Base-by-base conservation (phyloP, 2,329 filamentous ascomycete species). In the Neospermospora avenae region DNA sequence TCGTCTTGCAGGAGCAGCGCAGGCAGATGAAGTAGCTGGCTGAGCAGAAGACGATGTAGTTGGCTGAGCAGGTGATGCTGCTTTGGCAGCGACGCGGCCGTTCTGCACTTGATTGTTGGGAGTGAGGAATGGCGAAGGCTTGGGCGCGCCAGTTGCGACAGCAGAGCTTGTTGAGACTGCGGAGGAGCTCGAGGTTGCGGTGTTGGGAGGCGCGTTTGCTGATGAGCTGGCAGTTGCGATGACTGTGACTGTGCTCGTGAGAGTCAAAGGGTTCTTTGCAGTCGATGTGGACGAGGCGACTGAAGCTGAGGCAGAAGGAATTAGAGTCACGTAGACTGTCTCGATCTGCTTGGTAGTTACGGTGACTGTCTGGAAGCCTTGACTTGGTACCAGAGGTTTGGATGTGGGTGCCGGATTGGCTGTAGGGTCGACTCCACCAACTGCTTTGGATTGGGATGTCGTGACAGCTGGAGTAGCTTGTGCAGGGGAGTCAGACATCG, bases 311-410 rank as follows among this genome's bases (percentile, higher is more conserved):
- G 42, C 20, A 11, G 48, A 18, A 22, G 41, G n/a, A 20, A 39
- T 49, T 16, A 35, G 37, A 14, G 44, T 58, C 44, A 61, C 44
- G 34, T 51, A 55, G 49, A 61, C 55, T 14, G 58, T 60, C 45
- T 49, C 45, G 6, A 49, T 53, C 14, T 42, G 18, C 28, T 55
- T 51, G n/a, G 42, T 24, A 2, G 24, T 37, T 8, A 46, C 53
- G n/a, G 63, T 60, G 35, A 65, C 56, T 8, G 63, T 65, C 35
- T 51, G 22, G 48, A 35, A 18, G 41, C 56, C 31, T 45, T 46
- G 48, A 22, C 18, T 16, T 16, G 45, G n/a, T 25, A 25, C 13
- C 6, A 22, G 31, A 10, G 34, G 14, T 22, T 42, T 55, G 1
- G 42, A 16, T 5, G 42, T 24, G 5, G 51, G 0, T 14, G 39